Conservation (phyloP, 164 flowering plant genomes). For the Buxus sempervirens region DNA sequence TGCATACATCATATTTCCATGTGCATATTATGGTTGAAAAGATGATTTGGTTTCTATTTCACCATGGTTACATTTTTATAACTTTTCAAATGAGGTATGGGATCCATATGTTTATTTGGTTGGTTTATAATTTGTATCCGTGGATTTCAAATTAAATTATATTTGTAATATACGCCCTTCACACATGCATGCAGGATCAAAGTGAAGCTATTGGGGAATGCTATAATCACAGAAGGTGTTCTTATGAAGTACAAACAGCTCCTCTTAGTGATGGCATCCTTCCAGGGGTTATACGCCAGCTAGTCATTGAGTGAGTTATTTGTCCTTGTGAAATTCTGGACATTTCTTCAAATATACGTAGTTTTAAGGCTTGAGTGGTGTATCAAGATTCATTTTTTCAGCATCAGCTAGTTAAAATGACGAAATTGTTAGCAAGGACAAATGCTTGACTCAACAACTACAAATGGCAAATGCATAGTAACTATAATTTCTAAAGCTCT, state of each 20-base stretch:
- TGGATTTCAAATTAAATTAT: not conserved
- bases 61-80: not conserved
- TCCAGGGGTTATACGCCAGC: constrained; percentile 78
- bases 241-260: constrained; percentile 86
- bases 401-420: too few relatives aligned
- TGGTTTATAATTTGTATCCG: not conserved
- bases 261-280: constrained; percentile 78
- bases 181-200: constrained; percentile 35
- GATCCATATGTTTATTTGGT: not conserved
- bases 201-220: constrained; percentile 17
- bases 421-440: too few relatives aligned
- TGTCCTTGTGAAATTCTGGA: not conserved
- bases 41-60: not conserved
- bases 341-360: too few relatives aligned
- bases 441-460: too few relatives aligned
- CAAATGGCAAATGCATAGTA: too few relatives aligned
- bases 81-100: not conserved
- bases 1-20: not conserved
- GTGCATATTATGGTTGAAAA: not conserved
- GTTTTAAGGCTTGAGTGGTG: too few relatives aligned
- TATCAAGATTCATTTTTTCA: too few relatives aligned
- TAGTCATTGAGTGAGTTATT: constrained; percentile 67
- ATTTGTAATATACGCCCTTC: not conserved
- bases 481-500: too few relatives aligned
- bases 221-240: constrained; percentile 9